Conservation (phyloP, 2,329 filamentous ascomycete genomes). For the Zymoseptoria tritici region DNA sequence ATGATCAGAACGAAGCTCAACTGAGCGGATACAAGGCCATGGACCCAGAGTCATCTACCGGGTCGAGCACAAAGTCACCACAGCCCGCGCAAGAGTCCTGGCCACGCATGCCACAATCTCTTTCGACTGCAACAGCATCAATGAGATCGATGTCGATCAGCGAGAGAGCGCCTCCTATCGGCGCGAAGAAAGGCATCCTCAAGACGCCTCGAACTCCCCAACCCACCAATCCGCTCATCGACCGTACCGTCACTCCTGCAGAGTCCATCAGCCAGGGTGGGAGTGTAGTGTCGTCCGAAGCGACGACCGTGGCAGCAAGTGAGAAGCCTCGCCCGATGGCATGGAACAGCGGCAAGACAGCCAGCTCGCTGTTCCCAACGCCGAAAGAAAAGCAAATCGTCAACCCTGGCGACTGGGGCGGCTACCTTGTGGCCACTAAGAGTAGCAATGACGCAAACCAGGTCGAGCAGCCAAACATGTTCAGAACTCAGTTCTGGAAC, state of each 20-base stretch:
- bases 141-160: conserved; percentile 7
- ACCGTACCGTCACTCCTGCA: not conserved
- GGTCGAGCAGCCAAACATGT: conserved; percentile 2
- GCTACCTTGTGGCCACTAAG: not conserved
- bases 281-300: not conserved
- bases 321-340: not conserved
- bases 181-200: not conserved
- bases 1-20: conserved; percentile 12
- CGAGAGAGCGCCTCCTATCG: not conserved
- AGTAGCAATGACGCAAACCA: not conserved
- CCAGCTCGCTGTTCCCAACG: conserved; percentile 9
- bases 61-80: not conserved
- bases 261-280: not conserved
- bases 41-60: conserved; percentile 1
- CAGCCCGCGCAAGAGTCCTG: conserved; percentile 2
- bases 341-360: conserved; percentile 5
- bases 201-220: not conserved
- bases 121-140: not conserved
- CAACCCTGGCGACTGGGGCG: not conserved
- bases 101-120: not conserved
- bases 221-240: not conserved
- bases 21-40: conserved; percentile 15
- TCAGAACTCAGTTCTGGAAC: conserved; percentile 15
- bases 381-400: conserved; percentile 3
- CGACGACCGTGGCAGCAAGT: not conserved